Percentiles rank a stretch among this genome's conserved stretches.
Evolutionary conservation across 257 asterid genomes (phyloP).

Genomic region (Solanum paucissectum): DNA sequence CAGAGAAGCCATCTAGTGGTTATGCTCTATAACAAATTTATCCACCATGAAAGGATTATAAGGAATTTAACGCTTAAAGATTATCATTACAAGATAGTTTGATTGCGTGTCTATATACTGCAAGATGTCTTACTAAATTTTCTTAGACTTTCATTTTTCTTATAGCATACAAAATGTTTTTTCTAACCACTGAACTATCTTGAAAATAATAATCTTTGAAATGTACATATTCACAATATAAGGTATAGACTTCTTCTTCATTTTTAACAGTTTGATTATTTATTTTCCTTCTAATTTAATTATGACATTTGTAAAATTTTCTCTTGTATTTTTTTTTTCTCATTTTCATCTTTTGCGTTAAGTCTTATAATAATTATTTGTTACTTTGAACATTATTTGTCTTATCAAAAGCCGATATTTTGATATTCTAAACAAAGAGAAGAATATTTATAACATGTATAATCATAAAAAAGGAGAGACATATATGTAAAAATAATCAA

Average conservation of each 20-base stretch:
- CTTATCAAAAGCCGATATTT: not conserved
- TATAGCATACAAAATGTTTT: not conserved
- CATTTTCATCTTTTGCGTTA: not conserved
- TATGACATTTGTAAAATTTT: not conserved
- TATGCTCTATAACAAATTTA: not conserved
- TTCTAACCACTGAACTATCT: not conserved
- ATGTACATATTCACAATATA: not conserved
- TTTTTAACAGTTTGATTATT: not conserved
- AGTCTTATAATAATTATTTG: not conserved
- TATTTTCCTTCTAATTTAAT: not conserved
- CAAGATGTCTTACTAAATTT: not conserved
- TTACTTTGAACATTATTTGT: not conserved
- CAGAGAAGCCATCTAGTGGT: not conserved
- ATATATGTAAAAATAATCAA: too few species aligned
- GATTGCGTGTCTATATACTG: not conserved
- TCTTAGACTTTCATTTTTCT: not conserved
- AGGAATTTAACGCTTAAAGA: not conserved
- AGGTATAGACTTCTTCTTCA: not conserved
- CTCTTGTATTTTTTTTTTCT: not conserved
- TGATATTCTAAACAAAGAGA: not conserved
- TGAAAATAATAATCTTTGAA: not conserved
- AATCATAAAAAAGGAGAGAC: too few species aligned
- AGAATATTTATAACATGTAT: too few species aligned
- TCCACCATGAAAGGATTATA: not conserved
- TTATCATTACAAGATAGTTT: not conserved